Evolutionary conservation across 1,284 basidiomycete species (phyloP).

Genomic region (Athelia sp.): DNA sequence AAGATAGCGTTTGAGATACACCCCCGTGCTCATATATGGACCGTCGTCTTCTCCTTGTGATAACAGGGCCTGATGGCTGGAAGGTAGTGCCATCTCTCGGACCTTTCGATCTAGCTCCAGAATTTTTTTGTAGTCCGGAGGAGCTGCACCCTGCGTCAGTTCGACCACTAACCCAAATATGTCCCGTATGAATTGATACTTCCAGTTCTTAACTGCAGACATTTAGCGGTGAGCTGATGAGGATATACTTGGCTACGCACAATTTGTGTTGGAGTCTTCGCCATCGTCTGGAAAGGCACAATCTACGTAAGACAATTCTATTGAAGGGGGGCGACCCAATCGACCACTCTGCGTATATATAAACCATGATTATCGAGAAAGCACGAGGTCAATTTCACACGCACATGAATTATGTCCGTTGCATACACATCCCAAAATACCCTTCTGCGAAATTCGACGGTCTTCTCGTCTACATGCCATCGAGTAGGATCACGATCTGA

Average conservation of each 20-base stretch:
- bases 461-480: constrained; percentile 50
- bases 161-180: constrained; percentile 41
- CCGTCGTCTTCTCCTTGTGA: constrained; percentile 33
- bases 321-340: constrained; percentile 50
- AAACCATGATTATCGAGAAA: constrained; percentile 1
- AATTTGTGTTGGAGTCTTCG: neutral
- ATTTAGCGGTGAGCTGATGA: neutral
- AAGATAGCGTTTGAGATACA: constrained; percentile 43
- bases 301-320: constrained; percentile 52
- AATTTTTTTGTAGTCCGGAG: constrained; percentile 48
- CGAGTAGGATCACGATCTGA: constrained; percentile 57
- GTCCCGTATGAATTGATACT: constrained; percentile 17
- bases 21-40: constrained; percentile 36
- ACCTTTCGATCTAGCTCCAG: constrained; percentile 51
- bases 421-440: constrained; percentile 59
- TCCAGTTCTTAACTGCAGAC: constrained; percentile 24
- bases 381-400: constrained; percentile 9
- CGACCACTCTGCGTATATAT: constrained; percentile 50
- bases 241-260: neutral
- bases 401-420: constrained; percentile 44
- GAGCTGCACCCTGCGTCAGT: constrained; percentile 42
- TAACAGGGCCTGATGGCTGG: constrained; percentile 46
- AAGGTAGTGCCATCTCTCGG: constrained; percentile 46
- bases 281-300: constrained; percentile 41
- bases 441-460: constrained; percentile 45